Percentiles rank a stretch among this genome's conserved stretches.
Conservation (phyloP, 176 grass and related monocot species). For the Typha latifolia region DNA sequence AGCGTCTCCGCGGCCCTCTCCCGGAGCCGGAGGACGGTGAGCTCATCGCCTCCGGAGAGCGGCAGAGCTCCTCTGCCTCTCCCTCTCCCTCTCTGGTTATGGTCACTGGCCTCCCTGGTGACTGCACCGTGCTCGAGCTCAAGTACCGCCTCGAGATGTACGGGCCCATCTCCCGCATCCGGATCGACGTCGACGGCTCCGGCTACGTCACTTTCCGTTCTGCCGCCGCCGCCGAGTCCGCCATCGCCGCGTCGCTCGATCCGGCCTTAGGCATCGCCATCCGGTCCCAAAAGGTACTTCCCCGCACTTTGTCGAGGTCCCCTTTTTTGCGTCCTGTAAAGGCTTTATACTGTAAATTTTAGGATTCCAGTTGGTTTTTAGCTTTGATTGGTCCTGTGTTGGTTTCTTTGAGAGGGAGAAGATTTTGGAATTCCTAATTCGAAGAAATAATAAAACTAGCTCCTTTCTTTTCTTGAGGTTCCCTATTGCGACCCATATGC, state of each 20-base stretch:
- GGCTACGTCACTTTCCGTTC: slow-evolving; percentile 78
- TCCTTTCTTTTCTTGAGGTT: no score
- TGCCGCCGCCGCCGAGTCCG: slow-evolving; percentile 30
- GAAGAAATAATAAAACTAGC: no score
- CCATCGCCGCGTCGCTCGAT: slow-evolving; percentile 64
- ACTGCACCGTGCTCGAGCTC: slow-evolving; percentile 76
- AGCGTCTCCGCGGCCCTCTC: slow-evolving; percentile 26
- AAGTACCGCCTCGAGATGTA: slow-evolving; percentile 69
- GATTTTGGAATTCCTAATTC: no score
- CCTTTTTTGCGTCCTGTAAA: not conserved
- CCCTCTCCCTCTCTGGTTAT: slow-evolving; percentile 30
- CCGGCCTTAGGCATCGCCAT: slow-evolving; percentile 37
- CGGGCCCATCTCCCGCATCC: slow-evolving; percentile 59
- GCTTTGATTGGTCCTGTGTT: not conserved
- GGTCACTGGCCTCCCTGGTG: slow-evolving; percentile 49
- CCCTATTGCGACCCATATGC: no score
- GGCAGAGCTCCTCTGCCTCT: not conserved
- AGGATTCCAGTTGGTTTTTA: not conserved
- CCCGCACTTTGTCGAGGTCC: not conserved
- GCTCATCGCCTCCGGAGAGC: not conserved
- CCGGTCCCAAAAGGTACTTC: slow-evolving; percentile 51
- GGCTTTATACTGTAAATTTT: not conserved
- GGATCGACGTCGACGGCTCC: slow-evolving; percentile 44
- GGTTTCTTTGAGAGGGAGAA: no score
- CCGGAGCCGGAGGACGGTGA: slow-evolving; percentile 11